These are phyloP conservation scores for Yamadazyma siamensis DNA, from an alignment of 1,139 yeast species.

Conservation along the genomic window DNA sequence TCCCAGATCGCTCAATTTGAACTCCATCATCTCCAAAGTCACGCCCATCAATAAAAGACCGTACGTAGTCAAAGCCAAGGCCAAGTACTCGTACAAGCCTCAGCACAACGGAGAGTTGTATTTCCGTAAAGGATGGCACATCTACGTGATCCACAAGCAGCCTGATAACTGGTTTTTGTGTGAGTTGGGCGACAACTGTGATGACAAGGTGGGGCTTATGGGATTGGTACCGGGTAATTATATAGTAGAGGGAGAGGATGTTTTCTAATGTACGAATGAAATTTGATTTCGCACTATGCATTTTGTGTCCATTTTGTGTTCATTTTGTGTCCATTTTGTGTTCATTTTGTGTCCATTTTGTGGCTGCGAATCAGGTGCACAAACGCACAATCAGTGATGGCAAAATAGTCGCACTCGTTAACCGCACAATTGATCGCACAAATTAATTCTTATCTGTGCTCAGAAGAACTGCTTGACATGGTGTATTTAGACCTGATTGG, in stretches of 20 bases:
- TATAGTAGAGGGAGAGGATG: conserved; percentile 31
- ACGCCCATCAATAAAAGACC: conserved; percentile 45
- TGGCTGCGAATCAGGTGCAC: no score
- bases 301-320: not conserved
- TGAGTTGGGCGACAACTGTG: conserved; percentile 58
- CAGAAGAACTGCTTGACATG: no score
- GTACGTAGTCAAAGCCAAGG: conserved; percentile 59
- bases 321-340: not conserved
- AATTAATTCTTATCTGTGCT: no score
- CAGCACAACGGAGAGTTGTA: conserved; percentile 76
- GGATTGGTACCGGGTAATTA: conserved; percentile 88
- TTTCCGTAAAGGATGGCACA: conserved; percentile 72
- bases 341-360: no score
- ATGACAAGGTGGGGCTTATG: conserved; percentile 39
- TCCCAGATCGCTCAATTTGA: conserved; percentile 34
- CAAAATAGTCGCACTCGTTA: no score
- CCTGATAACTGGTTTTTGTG: conserved; percentile 92
- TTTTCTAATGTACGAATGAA: conserved; percentile 14
- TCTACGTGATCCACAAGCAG: conserved; percentile 68
- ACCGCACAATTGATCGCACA: no score
- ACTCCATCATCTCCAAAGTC: conserved; percentile 25
- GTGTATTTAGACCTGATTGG: conserved; percentile 17
- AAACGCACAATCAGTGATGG: no score
- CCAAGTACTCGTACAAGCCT: conserved; percentile 70
- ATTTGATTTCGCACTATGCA: not conserved